Base-by-base conservation (phyloP, 1,284 basidiomycete genomes). In the Coniferiporia sulphurascens region DNA sequence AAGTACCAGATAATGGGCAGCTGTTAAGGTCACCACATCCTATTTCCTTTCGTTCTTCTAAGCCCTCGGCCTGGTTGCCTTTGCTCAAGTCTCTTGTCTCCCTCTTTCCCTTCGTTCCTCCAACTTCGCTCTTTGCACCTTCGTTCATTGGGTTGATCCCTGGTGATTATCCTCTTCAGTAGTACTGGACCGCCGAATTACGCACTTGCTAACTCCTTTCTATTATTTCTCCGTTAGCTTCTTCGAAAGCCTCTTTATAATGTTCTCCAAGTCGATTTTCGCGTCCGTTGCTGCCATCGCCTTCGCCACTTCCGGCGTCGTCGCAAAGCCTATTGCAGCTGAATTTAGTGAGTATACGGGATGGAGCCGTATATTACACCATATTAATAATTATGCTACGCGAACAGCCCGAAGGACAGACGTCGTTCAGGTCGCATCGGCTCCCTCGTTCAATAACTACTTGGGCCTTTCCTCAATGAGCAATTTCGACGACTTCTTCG, bases 401-500 rank as follows among this genome's bases (percentile, higher is more conserved):
- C 15, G 13, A n/a, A 46, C 44, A 46, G 44, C 44, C 17, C 44
- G 44, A 9, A 46, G 44, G 19, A 21, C n/a, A n/a, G 19, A 19
- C 17, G 17, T 8, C 9, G 44, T 46, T n/a, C 44, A 46, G 17
- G 8, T 9, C 27, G 3, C n/a, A 4, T 59, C 58, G 17, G 38
- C 56, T 27, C 52, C 55, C 21, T 66, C 65, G 4, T 66, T 66
- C 60, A 59, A 65, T 59, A 65, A 63, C 58, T 66, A 66, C 46
- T 36, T 60, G 38, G 64, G 64, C 12, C 43, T 61, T 10, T 27
- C 36, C 27, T 48, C 59, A 5, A 61, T 66, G 54, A 59, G 55
- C 49, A 60, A 63, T 55, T 66, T 67, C 52, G 66, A 67, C 48
- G 55, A 67, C 53, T 67, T 67, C 58, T 66, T 61, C 46, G 66